These are phyloP conservation scores for Hirschfeldia incana DNA, from an alignment of 345 rosid genomes.

Conservation along the genomic window DNA sequence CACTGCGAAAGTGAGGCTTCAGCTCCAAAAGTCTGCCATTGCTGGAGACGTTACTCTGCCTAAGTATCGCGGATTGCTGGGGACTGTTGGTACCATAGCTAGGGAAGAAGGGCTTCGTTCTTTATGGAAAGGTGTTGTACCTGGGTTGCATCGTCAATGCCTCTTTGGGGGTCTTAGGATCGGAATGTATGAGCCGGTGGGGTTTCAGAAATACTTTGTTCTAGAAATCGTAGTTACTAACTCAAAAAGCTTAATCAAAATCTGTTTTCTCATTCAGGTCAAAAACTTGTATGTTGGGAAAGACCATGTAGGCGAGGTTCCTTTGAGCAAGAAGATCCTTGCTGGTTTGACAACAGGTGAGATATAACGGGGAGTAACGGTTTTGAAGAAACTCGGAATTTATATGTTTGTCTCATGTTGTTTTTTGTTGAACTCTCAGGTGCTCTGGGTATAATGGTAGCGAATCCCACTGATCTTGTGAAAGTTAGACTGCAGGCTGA, in stretches of 20 bases:
- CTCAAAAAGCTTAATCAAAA: too few species aligned
- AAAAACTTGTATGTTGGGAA: slow-evolving; percentile 78
- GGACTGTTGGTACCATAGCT: slow-evolving; percentile 89
- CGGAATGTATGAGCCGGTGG: slow-evolving; percentile 94
- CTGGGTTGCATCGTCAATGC: slow-evolving; percentile 97
- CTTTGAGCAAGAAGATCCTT: slow-evolving; percentile 88
- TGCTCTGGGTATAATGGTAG: slow-evolving; percentile 77
- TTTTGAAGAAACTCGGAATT: not conserved
- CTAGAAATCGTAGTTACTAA: not conserved
- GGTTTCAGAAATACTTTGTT: slow-evolving; percentile 40
- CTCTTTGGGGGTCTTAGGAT: slow-evolving; percentile 93
- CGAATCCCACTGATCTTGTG: slow-evolving; percentile 99
- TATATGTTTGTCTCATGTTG: not conserved
- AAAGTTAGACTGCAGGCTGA: slow-evolving; percentile 99
- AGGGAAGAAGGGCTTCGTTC: slow-evolving; percentile 89
- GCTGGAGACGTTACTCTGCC: slow-evolving; percentile 65
- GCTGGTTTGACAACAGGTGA: slow-evolving; percentile 98
- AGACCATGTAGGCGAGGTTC: slow-evolving; percentile 90
- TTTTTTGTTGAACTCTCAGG: slow-evolving; percentile 47
- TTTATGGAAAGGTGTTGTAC: slow-evolving; percentile 95
- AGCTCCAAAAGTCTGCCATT: slow-evolving; percentile 78
- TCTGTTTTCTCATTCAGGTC: slow-evolving; percentile 56
- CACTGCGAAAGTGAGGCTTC: slow-evolving; percentile 99
- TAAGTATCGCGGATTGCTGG: slow-evolving; percentile 86
- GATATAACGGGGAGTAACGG: slow-evolving; percentile 15